These are phyloP conservation scores for Schizopora paradoxa DNA, from an alignment of 1,284 basidiomycete genomes.

Conservation along the genomic window DNA sequence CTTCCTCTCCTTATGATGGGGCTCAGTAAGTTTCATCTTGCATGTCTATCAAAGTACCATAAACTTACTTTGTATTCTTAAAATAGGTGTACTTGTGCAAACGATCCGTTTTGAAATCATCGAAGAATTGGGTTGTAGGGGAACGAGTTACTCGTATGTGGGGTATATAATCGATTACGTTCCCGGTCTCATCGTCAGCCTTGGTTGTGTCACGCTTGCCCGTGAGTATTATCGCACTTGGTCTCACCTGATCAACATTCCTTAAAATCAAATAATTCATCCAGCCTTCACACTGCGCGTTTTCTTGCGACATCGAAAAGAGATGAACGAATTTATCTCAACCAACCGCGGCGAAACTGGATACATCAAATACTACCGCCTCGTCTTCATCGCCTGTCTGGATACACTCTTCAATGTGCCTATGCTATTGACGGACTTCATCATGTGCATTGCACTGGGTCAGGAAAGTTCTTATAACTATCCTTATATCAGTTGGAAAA, in stretches of 20 bases:
- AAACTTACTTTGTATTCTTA: no score
- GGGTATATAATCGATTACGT: no score
- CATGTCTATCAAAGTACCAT: no score
- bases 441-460: constrained; percentile 36
- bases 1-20: constrained; percentile 44
- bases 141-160: no score
- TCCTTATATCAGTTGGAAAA: constrained; percentile 34
- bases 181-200: no score
- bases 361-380: constrained; percentile 50
- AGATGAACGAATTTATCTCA: constrained; percentile 28
- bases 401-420: constrained; percentile 43
- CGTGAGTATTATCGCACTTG: no score
- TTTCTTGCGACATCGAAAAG: constrained; percentile 26
- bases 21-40: no score
- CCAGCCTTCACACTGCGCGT: no score
- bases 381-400: constrained; percentile 43
- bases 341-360: constrained; percentile 33
- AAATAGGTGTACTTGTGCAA: no score
- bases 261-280: no score
- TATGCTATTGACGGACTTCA: constrained; percentile 35
- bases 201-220: no score
- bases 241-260: no score
- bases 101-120: not conserved
- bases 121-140: not conserved
- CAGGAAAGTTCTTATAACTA: constrained; percentile 17